Base-by-base conservation (phyloP, 108 stramenopile genomes). In the Stephanodiscus triporus region DNA sequence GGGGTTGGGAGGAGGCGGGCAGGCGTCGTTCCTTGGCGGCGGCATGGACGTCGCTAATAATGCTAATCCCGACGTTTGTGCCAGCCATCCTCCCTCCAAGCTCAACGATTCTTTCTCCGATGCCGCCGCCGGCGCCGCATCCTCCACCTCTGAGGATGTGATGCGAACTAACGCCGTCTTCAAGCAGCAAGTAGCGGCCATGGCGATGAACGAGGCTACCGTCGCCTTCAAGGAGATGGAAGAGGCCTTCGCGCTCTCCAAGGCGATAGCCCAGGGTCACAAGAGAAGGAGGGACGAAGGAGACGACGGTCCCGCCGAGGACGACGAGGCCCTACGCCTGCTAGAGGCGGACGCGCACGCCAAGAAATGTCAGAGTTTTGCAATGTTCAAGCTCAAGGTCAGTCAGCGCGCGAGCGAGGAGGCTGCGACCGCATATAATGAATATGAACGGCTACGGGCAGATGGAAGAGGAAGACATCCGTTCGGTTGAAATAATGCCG, bases 201-300 rank as follows among this genome's bases (percentile, higher is more conserved):
- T 78, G 77, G 77, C 77, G n/a, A 78, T 78, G 77, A 65, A 71
- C 9, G 77, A 78, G 70, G 77, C 77, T 24, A 61, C 54, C 27
- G 61, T 20, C 20, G 64, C 77, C 26, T 78, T 78, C 70, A 58
- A 71, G 50, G 70, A 72, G 22, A 72, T 70, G 62, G 77, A 78
- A 16, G 77, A 69, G 2, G 77, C 77, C 5, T 72, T 71, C 22
- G 55, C 64, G 2, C 24, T n/a, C n/a, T 56, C 70, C 20, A 78
- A 78, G 36, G 66, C 66, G n/a, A 58, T 67, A 6, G 59, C 65
- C 32, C 67, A 58, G 43, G 22, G 62, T 2, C 30, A 32, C 9
- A 20, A 50, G 37, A 42, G 30, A 2, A 51, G 45, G 22, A 55
- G 16, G n/a, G n/a, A n/a, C n/a, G n/a, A n/a, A 13, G 50, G 27